Percentiles rank a stretch among this genome's conserved stretches.
phyloP scores from a whole-genome alignment of 352 stramenopile species.

The Phytophthora brassicae region DNA sequence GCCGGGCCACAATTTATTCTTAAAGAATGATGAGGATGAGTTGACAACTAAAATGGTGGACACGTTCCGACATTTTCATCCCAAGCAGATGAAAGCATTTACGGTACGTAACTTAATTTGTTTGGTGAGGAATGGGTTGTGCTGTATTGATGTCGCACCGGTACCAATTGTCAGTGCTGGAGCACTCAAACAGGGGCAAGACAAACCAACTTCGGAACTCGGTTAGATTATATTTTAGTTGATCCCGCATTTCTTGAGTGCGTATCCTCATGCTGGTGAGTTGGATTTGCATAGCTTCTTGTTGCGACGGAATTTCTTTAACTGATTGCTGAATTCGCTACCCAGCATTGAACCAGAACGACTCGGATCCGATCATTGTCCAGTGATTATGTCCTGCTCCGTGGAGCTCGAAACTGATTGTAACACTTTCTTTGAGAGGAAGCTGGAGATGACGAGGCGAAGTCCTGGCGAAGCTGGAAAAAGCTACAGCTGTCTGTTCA shows the following conservation, averaged over 20 bases:
- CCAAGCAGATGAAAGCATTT: constrained; percentile 68
- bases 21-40: neutral
- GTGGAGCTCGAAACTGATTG: constrained; percentile 39
- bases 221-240: constrained; percentile 91
- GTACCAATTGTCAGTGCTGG: constrained; percentile 69
- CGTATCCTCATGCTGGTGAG: constrained; percentile 60
- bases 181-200: constrained; percentile 81
- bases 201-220: constrained; percentile 90
- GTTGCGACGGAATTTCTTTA: neutral
- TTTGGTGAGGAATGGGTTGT: neutral
- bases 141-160: neutral
- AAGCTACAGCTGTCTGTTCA: too few relatives aligned
- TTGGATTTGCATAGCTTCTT: neutral
- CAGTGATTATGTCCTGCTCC: constrained; percentile 51
- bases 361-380: constrained; percentile 79
- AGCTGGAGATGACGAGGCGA: too few relatives aligned
- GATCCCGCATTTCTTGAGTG: constrained; percentile 53
- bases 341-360: constrained; percentile 54
- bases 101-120: constrained; percentile 45
- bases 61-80: constrained; percentile 80
- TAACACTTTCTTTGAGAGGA: too few relatives aligned
- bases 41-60: constrained; percentile 57
- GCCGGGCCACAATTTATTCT: neutral
- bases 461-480: too few relatives aligned
- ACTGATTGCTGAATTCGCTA: neutral